Conservation (phyloP, 805 yeast species). For the Saccharomycopsis guyanensis region DNA sequence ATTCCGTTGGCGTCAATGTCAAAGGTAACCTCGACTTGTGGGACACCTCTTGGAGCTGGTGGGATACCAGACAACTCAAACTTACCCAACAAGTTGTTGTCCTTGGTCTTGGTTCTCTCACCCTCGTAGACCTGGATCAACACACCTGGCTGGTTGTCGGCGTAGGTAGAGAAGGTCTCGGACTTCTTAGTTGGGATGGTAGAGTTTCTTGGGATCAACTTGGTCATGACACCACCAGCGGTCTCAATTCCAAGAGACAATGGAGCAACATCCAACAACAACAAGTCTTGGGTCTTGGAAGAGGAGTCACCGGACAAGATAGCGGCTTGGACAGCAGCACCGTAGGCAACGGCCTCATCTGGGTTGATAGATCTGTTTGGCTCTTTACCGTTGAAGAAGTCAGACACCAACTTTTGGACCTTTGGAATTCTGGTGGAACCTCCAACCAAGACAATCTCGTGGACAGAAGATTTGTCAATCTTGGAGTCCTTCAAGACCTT, state of each 20-base stretch:
- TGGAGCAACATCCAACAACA: slow-evolving; percentile 98
- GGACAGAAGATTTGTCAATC: slow-evolving; percentile 83
- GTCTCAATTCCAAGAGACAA: slow-evolving; percentile 98
- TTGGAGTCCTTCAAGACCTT: slow-evolving; percentile 91
- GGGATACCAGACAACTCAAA: slow-evolving; percentile 95
- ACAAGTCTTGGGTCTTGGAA: slow-evolving; percentile 93
- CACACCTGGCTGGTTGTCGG: slow-evolving; percentile 99
- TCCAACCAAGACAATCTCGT: slow-evolving; percentile 95
- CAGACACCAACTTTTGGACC: slow-evolving; percentile 93
- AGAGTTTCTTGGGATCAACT: slow-evolving; percentile 97
- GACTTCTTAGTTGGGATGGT: slow-evolving; percentile 98
- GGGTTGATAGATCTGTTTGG: slow-evolving; percentile 98
- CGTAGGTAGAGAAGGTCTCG: slow-evolving; percentile 94
- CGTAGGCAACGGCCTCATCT: slow-evolving; percentile 99
- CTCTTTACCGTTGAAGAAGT: slow-evolving; percentile 97
- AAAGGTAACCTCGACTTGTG: slow-evolving; percentile 96
- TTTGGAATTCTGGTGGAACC: slow-evolving; percentile 99
- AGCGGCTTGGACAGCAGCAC: slow-evolving; percentile 99
- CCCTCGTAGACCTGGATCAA: slow-evolving; percentile 96
- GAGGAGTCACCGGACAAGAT: slow-evolving; percentile 96
- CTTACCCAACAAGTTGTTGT: slow-evolving; percentile 94
- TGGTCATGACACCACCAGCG: slow-evolving; percentile 99
- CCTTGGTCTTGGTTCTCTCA: slow-evolving; percentile 95
- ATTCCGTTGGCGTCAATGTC: slow-evolving; percentile 98
- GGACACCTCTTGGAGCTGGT: slow-evolving; percentile 98